phyloP scores from a whole-genome alignment of 2,329 filamentous ascomycete genomes.

The Calonectria montana region DNA sequence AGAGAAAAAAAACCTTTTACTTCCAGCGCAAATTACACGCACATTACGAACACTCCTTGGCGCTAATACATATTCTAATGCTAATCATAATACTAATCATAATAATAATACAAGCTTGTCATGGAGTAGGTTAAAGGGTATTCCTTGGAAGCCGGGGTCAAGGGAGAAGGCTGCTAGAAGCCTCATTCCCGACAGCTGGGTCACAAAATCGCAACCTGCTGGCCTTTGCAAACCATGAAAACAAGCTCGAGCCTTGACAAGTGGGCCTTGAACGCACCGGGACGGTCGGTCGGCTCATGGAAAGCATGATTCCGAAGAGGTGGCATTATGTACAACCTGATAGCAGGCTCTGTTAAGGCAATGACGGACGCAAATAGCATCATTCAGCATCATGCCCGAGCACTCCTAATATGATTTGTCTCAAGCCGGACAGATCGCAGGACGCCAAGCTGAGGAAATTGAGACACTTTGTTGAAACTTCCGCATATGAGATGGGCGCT shows the following conservation, averaged over 20 bases:
- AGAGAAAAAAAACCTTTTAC: conserved; percentile 16
- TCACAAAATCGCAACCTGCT: conserved; percentile 27
- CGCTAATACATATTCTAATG: neutral
- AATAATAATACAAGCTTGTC: neutral
- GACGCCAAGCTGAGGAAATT: neutral
- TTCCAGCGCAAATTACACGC: neutral
- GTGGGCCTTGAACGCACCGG: conserved; percentile 34
- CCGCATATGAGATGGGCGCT: neutral
- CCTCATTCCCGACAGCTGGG: conserved; percentile 26
- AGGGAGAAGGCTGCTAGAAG: neutral
- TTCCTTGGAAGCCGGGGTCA: conserved; percentile 11
- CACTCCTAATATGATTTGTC: conserved; percentile 7
- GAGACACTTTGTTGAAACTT: neutral
- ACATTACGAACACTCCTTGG: conserved; percentile 16
- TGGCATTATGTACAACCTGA: conserved; percentile 35
- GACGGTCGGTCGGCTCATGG: conserved; percentile 35
- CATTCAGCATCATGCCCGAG: neutral
- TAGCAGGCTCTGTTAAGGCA: neutral
- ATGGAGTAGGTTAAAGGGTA: neutral
- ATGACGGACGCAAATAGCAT: conserved; percentile 21
- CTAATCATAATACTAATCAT: neutral
- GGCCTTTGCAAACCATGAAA: conserved; percentile 24
- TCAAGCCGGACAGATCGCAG: neutral
- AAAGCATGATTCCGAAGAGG: conserved; percentile 31
- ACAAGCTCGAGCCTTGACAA: conserved; percentile 34